These are phyloP conservation scores for Dimocarpus longan DNA, from an alignment of 345 rosid genomes.

Conservation along the genomic window DNA sequence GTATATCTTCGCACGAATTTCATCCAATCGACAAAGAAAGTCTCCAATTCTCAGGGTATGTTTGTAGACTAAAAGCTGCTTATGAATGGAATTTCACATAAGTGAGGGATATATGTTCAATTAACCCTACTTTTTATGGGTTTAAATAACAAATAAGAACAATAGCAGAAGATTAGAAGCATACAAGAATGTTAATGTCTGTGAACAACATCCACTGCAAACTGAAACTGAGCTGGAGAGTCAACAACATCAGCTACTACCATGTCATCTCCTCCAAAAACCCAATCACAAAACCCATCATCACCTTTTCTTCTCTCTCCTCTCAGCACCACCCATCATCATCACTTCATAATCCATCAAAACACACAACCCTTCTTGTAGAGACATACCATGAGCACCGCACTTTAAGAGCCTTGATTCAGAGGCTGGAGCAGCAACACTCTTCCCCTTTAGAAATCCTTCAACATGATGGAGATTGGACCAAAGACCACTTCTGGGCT, in stretches of 20 bases:
- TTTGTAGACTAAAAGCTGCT: no score
- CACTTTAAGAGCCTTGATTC: conserved; percentile 38
- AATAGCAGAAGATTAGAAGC: background rate
- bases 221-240: background rate
- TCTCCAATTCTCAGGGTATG: no score
- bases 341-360: conserved; percentile 21
- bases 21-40: no score
- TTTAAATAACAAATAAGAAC: background rate
- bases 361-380: conserved; percentile 45
- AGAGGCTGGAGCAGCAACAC: conserved; percentile 37
- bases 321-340: conserved; percentile 21
- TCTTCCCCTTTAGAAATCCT: conserved; percentile 56
- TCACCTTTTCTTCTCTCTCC: conserved; percentile 13
- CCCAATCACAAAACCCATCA: conserved; percentile 26
- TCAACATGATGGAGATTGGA: conserved; percentile 68
- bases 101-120: no score
- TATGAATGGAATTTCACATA: no score
- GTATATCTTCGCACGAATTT: no score
- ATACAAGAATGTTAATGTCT: background rate
- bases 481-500: conserved; percentile 61
- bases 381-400: conserved; percentile 47
- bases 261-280: conserved; percentile 12
- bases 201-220: background rate
- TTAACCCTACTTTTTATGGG: no score
- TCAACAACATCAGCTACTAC: background rate